These are phyloP conservation scores for Boeremia exigua DNA, from an alignment of 2,329 filamentous ascomycete species.

Conservation along the genomic window DNA sequence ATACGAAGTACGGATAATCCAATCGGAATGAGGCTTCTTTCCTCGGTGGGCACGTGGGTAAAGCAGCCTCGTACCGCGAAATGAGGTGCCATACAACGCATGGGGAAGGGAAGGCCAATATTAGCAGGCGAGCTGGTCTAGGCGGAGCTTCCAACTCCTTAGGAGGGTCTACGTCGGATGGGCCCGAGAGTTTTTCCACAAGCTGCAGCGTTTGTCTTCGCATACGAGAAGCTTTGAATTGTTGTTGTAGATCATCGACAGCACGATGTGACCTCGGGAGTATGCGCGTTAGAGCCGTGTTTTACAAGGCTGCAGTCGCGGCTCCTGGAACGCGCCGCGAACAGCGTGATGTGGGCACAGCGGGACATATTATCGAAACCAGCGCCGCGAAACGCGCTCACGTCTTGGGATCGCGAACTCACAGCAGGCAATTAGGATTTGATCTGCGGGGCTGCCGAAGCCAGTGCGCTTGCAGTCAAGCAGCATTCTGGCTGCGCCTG, in stretches of 20 bases:
- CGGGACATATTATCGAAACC: background rate
- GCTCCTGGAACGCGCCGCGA: slow-evolving; percentile 9
- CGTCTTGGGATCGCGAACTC: background rate
- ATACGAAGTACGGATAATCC: background rate
- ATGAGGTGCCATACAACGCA: slow-evolving; percentile 7
- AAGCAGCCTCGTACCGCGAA: slow-evolving; percentile 14
- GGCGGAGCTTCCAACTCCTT: slow-evolving; percentile 1
- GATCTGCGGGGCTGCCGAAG: slow-evolving; percentile 12
- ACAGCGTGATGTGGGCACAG: background rate
- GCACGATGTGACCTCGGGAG: background rate
- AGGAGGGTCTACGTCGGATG: background rate
- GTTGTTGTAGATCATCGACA: background rate
- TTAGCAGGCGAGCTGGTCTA: slow-evolving; percentile 3
- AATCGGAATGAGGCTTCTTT: background rate
- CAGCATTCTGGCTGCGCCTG: slow-evolving; percentile 11
- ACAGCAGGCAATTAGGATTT: background rate
- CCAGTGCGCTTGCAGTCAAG: slow-evolving; percentile 6
- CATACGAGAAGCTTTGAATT: background rate
- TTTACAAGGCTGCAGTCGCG: slow-evolving; percentile 3
- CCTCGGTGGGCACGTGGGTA: slow-evolving; percentile 9
- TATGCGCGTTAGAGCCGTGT: slow-evolving; percentile 7
- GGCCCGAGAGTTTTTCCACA: background rate
- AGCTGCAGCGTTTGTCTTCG: background rate
- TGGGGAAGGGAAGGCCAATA: slow-evolving; percentile 14
- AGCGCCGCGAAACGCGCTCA: slow-evolving; percentile 5